Conservation (phyloP, 208 protist genomes). For the Novymonas esmeraldas region DNA sequence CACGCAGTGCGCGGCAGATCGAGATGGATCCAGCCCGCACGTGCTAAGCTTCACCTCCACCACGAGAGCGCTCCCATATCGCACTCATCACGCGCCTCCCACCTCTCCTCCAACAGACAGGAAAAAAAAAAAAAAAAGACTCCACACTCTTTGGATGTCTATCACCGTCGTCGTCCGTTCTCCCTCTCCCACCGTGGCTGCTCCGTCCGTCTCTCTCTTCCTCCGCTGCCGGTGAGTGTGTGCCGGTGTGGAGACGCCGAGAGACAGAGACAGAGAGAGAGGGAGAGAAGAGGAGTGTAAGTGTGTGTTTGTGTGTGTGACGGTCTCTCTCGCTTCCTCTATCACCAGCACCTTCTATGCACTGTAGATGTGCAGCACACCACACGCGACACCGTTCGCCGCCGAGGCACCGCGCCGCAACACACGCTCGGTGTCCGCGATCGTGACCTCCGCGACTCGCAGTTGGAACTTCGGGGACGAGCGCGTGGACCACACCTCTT, state of each 20-base stretch:
- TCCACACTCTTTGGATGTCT: neutral
- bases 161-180: neutral
- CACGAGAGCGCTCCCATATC: no score
- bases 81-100: no score
- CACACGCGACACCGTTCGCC: slow-evolving; percentile 66
- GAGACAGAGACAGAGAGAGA: neutral
- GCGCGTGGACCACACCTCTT: slow-evolving; percentile 79
- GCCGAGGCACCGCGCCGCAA: slow-evolving; percentile 57
- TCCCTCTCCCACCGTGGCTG: no score
- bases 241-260: no score
- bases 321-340: no score
- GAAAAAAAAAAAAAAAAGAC: neutral
- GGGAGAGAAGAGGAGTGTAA: neutral
- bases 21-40: no score
- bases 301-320: neutral
- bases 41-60: no score
- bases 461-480: slow-evolving; percentile 56
- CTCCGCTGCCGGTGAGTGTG: no score
- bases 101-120: neutral
- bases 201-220: neutral
- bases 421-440: slow-evolving; percentile 56
- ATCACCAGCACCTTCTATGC: no score
- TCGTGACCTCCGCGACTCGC: slow-evolving; percentile 84
- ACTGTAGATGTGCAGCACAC: slow-evolving; percentile 74
- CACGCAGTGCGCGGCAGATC: no score